Conservation (phyloP, 495 filamentous ascomycete genomes). For the Podospora australis region DNA sequence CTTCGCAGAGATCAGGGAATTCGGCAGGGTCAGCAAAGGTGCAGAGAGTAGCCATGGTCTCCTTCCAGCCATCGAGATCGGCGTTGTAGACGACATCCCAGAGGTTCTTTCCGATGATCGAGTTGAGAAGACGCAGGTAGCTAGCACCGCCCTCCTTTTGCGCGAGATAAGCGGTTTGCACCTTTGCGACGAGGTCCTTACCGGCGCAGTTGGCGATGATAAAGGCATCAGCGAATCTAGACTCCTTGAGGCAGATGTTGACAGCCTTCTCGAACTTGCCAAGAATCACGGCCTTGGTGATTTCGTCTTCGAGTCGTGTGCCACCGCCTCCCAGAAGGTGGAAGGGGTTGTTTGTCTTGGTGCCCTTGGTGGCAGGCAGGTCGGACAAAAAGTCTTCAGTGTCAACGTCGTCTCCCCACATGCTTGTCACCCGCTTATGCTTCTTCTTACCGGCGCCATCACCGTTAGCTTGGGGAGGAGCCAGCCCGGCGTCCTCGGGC, state of each 20-base stretch:
- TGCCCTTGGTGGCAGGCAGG: conserved; percentile 45
- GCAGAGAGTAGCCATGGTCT: conserved; percentile 90
- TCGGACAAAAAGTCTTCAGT: conserved; percentile 84
- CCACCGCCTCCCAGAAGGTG: conserved; percentile 71
- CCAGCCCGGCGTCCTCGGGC: conserved; percentile 37
- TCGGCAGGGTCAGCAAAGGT: conserved; percentile 86
- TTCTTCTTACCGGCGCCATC: conserved; percentile 31
- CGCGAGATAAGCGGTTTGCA: conserved; percentile 84
- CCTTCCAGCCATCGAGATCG: conserved; percentile 88
- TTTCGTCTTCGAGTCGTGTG: conserved; percentile 72
- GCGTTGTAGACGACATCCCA: conserved; percentile 99
- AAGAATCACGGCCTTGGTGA: conserved; percentile 80
- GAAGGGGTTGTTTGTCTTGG: conserved; percentile 47
- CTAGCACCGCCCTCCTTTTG: conserved; percentile 77
- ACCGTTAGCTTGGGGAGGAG: conserved; percentile 33
- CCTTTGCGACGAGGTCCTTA: conserved; percentile 87
- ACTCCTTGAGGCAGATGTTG: conserved; percentile 78
- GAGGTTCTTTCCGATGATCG: conserved; percentile 90
- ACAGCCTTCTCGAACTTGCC: conserved; percentile 89
- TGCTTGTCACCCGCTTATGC: conserved; percentile 31
- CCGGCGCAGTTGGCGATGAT: conserved; percentile 97
- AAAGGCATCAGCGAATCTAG: conserved; percentile 90
- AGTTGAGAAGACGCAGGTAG: conserved; percentile 85
- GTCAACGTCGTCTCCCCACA: conserved; percentile 59
- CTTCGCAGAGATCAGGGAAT: conserved; percentile 94